phyloP scores from a whole-genome alignment of 2,329 filamentous ascomycete genomes.

The Pseudogymnoascus sp. region DNA sequence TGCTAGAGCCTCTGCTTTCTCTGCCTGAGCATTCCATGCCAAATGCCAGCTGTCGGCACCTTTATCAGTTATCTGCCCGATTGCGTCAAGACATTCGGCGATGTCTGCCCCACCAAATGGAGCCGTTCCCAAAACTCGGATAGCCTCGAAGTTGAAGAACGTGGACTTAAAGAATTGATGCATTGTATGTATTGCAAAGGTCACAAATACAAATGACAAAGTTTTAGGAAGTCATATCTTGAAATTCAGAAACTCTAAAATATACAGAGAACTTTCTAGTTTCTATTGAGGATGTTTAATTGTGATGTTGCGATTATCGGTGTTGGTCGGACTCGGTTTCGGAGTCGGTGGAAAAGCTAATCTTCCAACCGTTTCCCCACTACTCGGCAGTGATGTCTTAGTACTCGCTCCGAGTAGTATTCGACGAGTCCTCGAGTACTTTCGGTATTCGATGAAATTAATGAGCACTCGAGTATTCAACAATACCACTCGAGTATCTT shows the following conservation, averaged over 20 bases:
- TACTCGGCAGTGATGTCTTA: not conserved
- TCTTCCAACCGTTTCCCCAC: not conserved
- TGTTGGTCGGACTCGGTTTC: not conserved
- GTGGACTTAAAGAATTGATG: slow-evolving; percentile 17
- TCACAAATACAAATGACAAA: not conserved
- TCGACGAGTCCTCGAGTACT: no score
- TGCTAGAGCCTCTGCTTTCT: slow-evolving; percentile 30
- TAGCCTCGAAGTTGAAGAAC: slow-evolving; percentile 39
- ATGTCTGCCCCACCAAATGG: slow-evolving; percentile 33
- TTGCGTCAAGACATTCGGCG: slow-evolving; percentile 35
- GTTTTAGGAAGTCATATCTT: not conserved
- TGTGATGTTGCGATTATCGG: not conserved
- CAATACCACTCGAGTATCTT: not conserved
- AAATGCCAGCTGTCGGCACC: slow-evolving; percentile 36
- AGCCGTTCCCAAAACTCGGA: slow-evolving; percentile 35
- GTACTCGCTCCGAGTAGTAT: no score
- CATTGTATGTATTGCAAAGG: not conserved
- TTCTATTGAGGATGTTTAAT: not conserved
- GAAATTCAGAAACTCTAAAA: not conserved
- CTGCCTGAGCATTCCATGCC: slow-evolving; percentile 29
- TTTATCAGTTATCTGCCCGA: slow-evolving; percentile 31
- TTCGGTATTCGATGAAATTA: not conserved
- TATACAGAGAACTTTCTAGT: not conserved
- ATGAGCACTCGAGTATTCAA: not conserved
- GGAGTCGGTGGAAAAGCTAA: not conserved